Conservation (phyloP, 371 early-diverging fungal species). For the Parasitella parasitica region DNA sequence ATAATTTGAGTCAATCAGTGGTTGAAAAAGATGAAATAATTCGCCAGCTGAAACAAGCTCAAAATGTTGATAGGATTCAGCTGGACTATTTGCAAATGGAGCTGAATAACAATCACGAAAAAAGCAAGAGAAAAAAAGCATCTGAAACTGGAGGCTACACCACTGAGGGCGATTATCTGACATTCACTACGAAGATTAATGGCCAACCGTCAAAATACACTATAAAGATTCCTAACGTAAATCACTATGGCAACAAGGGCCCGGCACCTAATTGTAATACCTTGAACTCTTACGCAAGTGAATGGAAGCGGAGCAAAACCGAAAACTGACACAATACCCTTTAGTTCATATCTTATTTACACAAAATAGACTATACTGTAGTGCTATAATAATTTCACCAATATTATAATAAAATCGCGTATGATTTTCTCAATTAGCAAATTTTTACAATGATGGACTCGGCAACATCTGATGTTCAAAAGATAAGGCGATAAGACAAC, state of each 20-base stretch:
- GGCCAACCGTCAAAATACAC: slow-evolving; percentile 38
- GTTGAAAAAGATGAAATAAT: slow-evolving; percentile 23
- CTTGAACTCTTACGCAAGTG: background rate
- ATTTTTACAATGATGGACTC: too few species aligned
- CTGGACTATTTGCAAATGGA: slow-evolving; percentile 29
- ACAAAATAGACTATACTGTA: background rate
- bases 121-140: background rate
- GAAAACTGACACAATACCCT: background rate
- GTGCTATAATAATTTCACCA: too few species aligned
- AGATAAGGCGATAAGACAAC: too few species aligned
- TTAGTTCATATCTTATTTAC: background rate
- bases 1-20: slow-evolving; percentile 3
- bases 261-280: background rate
- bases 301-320: background rate
- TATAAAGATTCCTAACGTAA: slow-evolving; percentile 27
- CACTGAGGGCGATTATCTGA: slow-evolving; percentile 36
- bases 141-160: slow-evolving; percentile 9
- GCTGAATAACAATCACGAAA: slow-evolving; percentile 16
- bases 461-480: too few species aligned
- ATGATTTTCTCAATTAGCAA: too few species aligned
- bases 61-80: slow-evolving; percentile 27
- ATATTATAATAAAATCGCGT: too few species aligned
- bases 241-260: background rate
- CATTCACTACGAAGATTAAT: slow-evolving; percentile 44
- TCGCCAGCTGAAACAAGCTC: slow-evolving; percentile 27